Conservation (phyloP, 768 basidiomycete species). For the Boletales sp. region DNA sequence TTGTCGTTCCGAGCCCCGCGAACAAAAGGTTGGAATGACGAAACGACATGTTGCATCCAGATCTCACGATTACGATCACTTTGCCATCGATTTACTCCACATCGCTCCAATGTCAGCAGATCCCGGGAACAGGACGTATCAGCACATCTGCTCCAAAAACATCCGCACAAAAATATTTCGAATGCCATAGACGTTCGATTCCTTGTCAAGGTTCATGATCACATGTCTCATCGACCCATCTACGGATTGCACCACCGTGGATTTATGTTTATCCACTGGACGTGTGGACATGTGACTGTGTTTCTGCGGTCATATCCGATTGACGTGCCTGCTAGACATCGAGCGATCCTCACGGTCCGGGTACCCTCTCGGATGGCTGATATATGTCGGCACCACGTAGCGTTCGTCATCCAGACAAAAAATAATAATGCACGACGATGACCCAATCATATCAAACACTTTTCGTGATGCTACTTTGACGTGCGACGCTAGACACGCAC, state of each 20-base stretch:
- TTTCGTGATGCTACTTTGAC: not conserved
- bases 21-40: no score
- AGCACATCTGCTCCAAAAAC: no score
- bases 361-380: no score
- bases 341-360: no score
- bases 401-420: no score
- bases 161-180: no score
- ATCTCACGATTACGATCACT: constrained; percentile 4
- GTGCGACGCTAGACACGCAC: not conserved
- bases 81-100: constrained; percentile 1
- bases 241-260: not conserved
- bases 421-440: no score
- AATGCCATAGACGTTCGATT: no score
- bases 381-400: no score
- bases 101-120: not conserved
- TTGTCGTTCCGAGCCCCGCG: no score
- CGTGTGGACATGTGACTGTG: not conserved
- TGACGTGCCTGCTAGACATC: no score
- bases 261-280: not conserved
- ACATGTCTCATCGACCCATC: not conserved
- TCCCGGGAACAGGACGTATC: not conserved
- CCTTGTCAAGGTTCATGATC: not conserved
- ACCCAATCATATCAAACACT: no score
- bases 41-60: not conserved
- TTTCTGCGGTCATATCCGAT: not conserved